Evolutionary conservation across 257 asterid genomes (phyloP).

Genomic region (Handroanthus guayacan): DNA sequence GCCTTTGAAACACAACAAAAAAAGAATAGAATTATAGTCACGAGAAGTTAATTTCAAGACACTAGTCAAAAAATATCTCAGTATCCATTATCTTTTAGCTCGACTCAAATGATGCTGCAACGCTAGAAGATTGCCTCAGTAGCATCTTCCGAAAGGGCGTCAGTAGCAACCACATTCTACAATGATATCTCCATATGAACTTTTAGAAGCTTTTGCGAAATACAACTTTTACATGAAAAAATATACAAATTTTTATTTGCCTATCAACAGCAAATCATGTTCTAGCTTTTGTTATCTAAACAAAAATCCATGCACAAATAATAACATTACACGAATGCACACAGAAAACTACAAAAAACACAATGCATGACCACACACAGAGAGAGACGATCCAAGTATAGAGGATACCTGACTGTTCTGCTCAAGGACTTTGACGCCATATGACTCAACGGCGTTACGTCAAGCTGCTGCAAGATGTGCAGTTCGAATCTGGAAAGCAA

Average conservation of each 20-base stretch:
- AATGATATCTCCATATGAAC: not conserved
- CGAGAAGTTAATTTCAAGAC: constrained; percentile 16
- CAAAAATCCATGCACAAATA: not conserved
- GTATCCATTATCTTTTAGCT: not conserved
- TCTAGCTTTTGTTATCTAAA: not conserved
- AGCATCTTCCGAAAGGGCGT: not conserved
- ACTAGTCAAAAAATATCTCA: not conserved
- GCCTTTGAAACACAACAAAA: constrained; percentile 41
- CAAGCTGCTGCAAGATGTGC: constrained; percentile 72
- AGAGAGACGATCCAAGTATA: not conserved
- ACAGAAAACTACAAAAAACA: not conserved
- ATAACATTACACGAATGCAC: not conserved
- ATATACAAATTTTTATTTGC: not conserved
- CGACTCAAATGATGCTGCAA: not conserved
- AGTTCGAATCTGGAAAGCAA: constrained; percentile 73
- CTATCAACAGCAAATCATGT: not conserved
- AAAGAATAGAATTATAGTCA: constrained; percentile 8
- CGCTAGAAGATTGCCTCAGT: not conserved
- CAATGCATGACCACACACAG: not conserved
- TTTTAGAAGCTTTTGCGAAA: not conserved
- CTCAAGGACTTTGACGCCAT: constrained; percentile 72
- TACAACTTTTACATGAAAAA: not conserved
- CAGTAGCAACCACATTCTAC: not conserved
- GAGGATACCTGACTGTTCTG: constrained; percentile 64
- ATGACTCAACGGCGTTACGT: constrained; percentile 73